phyloP scores from a whole-genome alignment of 805 yeast species.

The Spathaspora sp. region DNA sequence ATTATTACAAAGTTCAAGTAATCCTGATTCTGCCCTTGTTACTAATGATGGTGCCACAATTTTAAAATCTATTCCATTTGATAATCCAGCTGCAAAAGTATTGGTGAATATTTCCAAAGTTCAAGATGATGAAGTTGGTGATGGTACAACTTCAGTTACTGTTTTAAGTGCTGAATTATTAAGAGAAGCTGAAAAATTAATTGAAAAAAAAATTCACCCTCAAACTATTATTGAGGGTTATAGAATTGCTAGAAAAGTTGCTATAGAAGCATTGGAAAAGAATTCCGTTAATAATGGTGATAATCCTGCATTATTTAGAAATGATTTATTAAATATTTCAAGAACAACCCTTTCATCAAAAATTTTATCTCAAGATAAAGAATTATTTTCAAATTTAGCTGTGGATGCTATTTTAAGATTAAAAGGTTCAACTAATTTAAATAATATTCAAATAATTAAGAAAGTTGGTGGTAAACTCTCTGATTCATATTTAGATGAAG shows the following conservation, averaged over 20 bases:
- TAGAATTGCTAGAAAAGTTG: conserved; percentile 84
- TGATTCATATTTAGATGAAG: conserved; percentile 94
- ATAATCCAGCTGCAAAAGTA: conserved; percentile 96
- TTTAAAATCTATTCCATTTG: conserved; percentile 87
- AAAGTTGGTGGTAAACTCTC: conserved; percentile 88
- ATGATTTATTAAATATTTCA: conserved; percentile 82
- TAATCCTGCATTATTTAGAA: conserved; percentile 56
- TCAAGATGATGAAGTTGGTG: conserved; percentile 98
- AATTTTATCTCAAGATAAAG: conserved; percentile 92
- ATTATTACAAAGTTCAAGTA: conserved; percentile 79
- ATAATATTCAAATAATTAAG: conserved; percentile 89
- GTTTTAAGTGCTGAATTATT: conserved; percentile 85
- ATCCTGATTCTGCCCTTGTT: conserved; percentile 66
- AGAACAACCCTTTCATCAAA: conserved; percentile 92
- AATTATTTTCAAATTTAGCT: conserved; percentile 81
- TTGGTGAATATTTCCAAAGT: conserved; percentile 92
- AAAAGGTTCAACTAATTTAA: conserved; percentile 82
- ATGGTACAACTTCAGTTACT: conserved; percentile 96
- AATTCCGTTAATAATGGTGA: conserved; percentile 71
- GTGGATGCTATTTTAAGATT: conserved; percentile 91
- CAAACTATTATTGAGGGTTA: conserved; percentile 96
- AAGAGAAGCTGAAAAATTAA: conserved; percentile 90
- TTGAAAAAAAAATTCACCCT: conserved; percentile 93
- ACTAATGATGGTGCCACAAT: conserved; percentile 99
- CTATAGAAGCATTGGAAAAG: conserved; percentile 72